Evolutionary conservation across 805 yeast genomes (phyloP).

Genomic region (Candida coleopterorum): DNA sequence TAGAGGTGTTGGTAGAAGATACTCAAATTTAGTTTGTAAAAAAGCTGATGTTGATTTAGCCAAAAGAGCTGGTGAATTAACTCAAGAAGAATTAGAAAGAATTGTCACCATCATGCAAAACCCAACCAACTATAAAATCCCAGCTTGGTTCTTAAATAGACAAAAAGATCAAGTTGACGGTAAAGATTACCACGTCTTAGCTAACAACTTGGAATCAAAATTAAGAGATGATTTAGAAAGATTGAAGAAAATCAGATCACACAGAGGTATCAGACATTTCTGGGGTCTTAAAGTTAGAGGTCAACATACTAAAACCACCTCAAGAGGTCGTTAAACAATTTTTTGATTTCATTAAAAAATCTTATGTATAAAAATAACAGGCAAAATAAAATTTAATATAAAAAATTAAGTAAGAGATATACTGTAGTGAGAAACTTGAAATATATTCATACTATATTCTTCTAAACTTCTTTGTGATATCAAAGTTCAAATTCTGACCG

Average conservation of each 20-base stretch:
- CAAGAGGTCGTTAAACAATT: conserved; percentile 64
- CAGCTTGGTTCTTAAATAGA: conserved; percentile 99
- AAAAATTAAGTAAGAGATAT: not conserved
- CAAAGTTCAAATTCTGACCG: not conserved
- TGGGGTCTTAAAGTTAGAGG: conserved; percentile 99
- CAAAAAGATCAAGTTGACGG: conserved; percentile 98
- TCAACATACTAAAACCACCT: conserved; percentile 99
- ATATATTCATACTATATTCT: too few relatives aligned
- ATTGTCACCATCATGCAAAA: conserved; percentile 99
- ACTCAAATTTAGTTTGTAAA: conserved; percentile 99
- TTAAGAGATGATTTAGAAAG: conserved; percentile 99
- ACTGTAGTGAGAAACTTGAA: too few relatives aligned
- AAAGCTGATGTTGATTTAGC: conserved; percentile 98
- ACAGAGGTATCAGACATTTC: conserved; percentile 99
- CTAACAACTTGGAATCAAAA: conserved; percentile 98
- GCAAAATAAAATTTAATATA: conserved; percentile 3
- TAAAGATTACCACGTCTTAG: conserved; percentile 98
- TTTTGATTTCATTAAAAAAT: not conserved
- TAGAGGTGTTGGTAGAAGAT: conserved; percentile 99
- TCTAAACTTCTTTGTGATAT: too few relatives aligned
- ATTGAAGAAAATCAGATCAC: conserved; percentile 99
- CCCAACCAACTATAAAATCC: conserved; percentile 99
- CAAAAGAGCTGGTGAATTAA: conserved; percentile 99
- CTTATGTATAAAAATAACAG: conserved; percentile 1
- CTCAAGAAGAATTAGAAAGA: conserved; percentile 99